These are phyloP conservation scores for Aspergillus sp. DNA, from an alignment of 2,329 filamentous ascomycete genomes.

Conservation along the genomic window DNA sequence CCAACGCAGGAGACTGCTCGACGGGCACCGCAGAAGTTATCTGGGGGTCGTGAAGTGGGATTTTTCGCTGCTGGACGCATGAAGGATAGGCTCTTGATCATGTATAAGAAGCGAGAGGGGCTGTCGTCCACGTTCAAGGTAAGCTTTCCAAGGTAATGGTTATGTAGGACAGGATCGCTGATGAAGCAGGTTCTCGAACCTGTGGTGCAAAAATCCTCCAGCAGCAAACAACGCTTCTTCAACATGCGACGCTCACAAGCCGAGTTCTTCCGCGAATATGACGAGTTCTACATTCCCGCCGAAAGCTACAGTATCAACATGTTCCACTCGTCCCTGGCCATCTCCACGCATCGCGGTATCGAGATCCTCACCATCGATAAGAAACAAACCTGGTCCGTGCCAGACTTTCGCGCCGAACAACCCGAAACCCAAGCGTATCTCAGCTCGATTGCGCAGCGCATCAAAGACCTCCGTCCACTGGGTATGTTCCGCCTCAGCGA, in stretches of 20 bases:
- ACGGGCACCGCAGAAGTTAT: constrained; percentile 83
- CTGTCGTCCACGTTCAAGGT: constrained; percentile 81
- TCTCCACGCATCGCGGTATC: constrained; percentile 83
- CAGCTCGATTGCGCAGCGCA: constrained; percentile 73
- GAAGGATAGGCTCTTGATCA: constrained; percentile 90
- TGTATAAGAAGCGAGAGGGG: constrained; percentile 94
- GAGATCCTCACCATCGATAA: constrained; percentile 96
- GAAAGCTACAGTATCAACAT: constrained; percentile 94
- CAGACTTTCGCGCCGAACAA: constrained; percentile 61
- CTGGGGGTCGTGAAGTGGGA: constrained; percentile 78
- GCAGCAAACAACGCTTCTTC: constrained; percentile 67
- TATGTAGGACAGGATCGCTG: too few relatives aligned
- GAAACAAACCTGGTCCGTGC: constrained; percentile 90
- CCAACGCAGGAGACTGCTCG: constrained; percentile 63
- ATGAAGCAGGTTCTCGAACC: constrained; percentile 65
- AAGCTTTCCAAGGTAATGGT: too few relatives aligned
- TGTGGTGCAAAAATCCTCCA: constrained; percentile 83
- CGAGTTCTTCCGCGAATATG: constrained; percentile 95
- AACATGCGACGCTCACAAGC: constrained; percentile 60
- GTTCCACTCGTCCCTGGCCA: constrained; percentile 88
- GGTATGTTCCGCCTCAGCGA: constrained; percentile 96
- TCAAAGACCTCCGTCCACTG: constrained; percentile 73
- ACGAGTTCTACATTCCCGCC: constrained; percentile 95
- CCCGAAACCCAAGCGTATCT: constrained; percentile 54
- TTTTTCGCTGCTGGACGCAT: constrained; percentile 95